These are phyloP conservation scores for Apiospora malaysiana DNA, from an alignment of 2,329 filamentous ascomycete genomes.

Conservation along the genomic window DNA sequence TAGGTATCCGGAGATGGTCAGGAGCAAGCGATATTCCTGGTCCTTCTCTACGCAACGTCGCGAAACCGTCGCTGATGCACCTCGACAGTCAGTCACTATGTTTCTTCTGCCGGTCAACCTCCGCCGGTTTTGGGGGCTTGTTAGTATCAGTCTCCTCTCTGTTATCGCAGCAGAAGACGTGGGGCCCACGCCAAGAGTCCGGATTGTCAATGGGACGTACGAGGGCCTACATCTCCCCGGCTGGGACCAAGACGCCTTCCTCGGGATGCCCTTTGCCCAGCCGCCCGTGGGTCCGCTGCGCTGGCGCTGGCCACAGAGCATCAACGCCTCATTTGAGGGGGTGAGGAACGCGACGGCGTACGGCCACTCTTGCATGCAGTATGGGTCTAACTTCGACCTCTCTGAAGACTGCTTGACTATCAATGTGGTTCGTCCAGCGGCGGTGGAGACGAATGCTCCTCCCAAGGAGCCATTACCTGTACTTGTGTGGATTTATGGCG, in stretches of 20 bases:
- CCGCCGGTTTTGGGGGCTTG: not conserved
- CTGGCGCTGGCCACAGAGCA: conserved; percentile 43
- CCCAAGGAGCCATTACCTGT: conserved; percentile 52
- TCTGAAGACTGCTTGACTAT: conserved; percentile 56
- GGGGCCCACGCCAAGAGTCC: not conserved
- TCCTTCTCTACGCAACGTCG: not conserved
- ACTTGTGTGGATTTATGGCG: conserved; percentile 52
- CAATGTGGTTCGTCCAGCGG: conserved; percentile 49
- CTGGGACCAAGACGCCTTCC: conserved; percentile 48
- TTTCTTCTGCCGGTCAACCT: not conserved
- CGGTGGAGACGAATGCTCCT: conserved; percentile 24
- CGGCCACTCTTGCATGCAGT: conserved; percentile 54
- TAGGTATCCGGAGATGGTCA: not conserved
- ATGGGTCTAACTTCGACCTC: conserved; percentile 46
- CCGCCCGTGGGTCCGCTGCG: conserved; percentile 43
- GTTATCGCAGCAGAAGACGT: no score
- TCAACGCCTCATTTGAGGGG: conserved; percentile 47
- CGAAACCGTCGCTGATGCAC: no score
- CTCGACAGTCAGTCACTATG: not conserved
- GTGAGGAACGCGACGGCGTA: conserved; percentile 48
- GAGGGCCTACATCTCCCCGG: conserved; percentile 39
- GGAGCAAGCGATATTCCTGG: not conserved
- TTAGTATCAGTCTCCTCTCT: not conserved
- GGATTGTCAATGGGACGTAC: conserved; percentile 42
- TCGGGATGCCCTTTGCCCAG: conserved; percentile 48